These are phyloP conservation scores for Peniophora sp. DNA, from an alignment of 1,284 basidiomycete species.

Conservation along the genomic window DNA sequence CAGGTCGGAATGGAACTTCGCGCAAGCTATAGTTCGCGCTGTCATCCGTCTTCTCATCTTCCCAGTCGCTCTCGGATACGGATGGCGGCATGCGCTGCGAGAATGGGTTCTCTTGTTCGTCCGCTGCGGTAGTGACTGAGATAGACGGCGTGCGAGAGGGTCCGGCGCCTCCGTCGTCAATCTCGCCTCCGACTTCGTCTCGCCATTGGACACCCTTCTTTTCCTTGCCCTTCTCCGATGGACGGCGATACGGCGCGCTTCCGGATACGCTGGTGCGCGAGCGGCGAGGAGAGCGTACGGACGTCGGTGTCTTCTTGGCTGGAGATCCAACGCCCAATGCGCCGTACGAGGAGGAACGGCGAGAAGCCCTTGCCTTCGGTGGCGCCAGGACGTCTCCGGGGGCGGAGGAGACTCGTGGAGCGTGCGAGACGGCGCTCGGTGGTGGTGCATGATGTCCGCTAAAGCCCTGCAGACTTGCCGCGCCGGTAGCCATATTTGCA, in stretches of 20 bases:
- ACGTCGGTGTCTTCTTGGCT: constrained; percentile 16
- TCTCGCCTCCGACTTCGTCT: constrained; percentile 78
- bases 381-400: constrained; percentile 15
- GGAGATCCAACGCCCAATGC: constrained; percentile 26
- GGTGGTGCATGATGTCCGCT: constrained; percentile 24
- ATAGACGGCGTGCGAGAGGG: constrained; percentile 18
- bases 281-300: constrained; percentile 27
- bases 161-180: constrained; percentile 63
- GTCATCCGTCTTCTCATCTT: constrained; percentile 77
- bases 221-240: constrained; percentile 50
- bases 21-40: constrained; percentile 48
- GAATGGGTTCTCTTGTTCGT: constrained; percentile 15
- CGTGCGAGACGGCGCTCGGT: background rate
- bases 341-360: constrained; percentile 47
- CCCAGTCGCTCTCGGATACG: constrained; percentile 75
- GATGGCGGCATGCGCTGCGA: constrained; percentile 17
- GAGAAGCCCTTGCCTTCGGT: constrained; percentile 19
- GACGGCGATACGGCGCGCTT: constrained; percentile 48
- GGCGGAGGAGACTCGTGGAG: constrained; percentile 26
- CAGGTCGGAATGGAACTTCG: constrained; percentile 25
- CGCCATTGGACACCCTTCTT: constrained; percentile 86
- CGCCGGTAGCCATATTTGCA: constrained; percentile 25
- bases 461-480: constrained; percentile 38
- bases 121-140: constrained; percentile 28
- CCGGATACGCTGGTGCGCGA: constrained; percentile 55